These are phyloP conservation scores for Bretschneidera sinensis DNA, from an alignment of 345 rosid species.

Conservation along the genomic window DNA sequence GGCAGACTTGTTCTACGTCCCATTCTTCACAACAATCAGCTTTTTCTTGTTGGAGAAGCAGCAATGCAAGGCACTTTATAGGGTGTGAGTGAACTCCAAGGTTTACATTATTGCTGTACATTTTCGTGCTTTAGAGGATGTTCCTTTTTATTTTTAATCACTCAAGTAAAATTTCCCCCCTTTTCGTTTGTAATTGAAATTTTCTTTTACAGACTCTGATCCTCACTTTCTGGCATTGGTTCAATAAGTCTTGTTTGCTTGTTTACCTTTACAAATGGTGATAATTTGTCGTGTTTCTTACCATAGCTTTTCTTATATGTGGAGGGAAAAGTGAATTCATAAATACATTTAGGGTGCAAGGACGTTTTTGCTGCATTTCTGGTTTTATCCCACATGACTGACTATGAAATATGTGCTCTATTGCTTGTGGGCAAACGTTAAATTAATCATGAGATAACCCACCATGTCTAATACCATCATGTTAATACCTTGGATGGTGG, in stretches of 20 bases:
- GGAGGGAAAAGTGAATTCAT: neutral
- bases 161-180: neutral
- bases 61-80: constrained; percentile 93
- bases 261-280: neutral
- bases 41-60: constrained; percentile 94
- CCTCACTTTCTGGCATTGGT: neutral
- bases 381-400: too few relatives aligned
- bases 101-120: constrained; percentile 15
- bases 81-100: constrained; percentile 88
- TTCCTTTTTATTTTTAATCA: neutral
- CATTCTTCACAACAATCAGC: constrained; percentile 87
- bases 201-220: neutral
- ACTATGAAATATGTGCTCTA: too few relatives aligned
- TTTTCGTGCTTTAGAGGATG: neutral
- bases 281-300: too few relatives aligned
- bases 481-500: too few relatives aligned
- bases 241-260: neutral
- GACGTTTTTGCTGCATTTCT: too few relatives aligned
- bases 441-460: too few relatives aligned
- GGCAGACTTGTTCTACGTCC: constrained; percentile 82
- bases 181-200: neutral
- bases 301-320: neutral
- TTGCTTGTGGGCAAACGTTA: too few relatives aligned
- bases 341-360: too few relatives aligned
- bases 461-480: too few relatives aligned